Evolutionary conservation across 2,329 filamentous ascomycete genomes (phyloP).

Genomic region (Aspergillus latus): DNA sequence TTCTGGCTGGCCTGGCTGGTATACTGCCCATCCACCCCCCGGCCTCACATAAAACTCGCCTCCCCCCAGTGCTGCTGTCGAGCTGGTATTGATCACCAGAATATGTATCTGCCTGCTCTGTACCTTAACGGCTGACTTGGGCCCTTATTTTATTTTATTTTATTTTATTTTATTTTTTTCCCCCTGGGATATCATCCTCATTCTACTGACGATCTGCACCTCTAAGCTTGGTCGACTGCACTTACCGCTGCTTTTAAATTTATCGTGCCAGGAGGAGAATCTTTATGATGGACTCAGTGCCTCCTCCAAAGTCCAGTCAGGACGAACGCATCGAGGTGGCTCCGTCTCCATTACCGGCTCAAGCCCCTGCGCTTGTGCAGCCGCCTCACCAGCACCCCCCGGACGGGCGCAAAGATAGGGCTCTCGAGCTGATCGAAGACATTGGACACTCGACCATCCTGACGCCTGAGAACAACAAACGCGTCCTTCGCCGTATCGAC

Average conservation of each 20-base stretch:
- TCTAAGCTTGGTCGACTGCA: no score
- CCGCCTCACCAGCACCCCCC: not conserved
- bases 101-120: not conserved
- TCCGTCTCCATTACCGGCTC: no score
- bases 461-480: slow-evolving; percentile 54
- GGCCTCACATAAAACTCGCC: slow-evolving; percentile 1
- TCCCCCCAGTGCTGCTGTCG: not conserved
- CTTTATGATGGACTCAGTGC: slow-evolving; percentile 2
- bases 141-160: not conserved
- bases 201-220: not conserved
- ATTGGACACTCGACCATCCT: slow-evolving; percentile 49
- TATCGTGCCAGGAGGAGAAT: slow-evolving; percentile 3
- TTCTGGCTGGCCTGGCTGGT: not conserved
- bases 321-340: no score
- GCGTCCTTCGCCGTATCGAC: slow-evolving; percentile 54
- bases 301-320: not conserved
- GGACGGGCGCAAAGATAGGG: slow-evolving; percentile 43
- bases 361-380: not conserved
- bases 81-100: not conserved
- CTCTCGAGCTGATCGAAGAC: slow-evolving; percentile 51
- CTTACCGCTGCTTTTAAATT: no score
- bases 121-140: slow-evolving; percentile 1
- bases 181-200: not conserved
- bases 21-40: not conserved
- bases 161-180: not conserved